Percentiles rank a stretch among this genome's conserved stretches.
phyloP scores from a whole-genome alignment of 371 early-diverging fungal species.

The Mycotypha africana region DNA sequence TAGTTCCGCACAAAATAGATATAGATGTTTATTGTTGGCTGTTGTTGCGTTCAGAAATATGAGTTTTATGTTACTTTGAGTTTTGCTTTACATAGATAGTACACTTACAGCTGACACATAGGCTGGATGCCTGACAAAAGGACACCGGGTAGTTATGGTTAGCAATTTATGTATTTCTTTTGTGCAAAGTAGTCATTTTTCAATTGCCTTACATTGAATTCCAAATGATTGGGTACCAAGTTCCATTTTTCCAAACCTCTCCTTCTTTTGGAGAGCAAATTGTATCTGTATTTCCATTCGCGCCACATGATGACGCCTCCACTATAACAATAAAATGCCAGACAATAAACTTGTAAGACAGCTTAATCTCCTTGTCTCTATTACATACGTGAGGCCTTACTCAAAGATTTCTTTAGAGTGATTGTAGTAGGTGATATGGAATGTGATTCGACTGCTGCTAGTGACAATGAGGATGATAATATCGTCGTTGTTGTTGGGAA shows the following conservation, averaged over 20 bases:
- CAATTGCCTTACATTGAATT: constrained; percentile 15
- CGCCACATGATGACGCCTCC: no score
- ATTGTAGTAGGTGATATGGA: no score
- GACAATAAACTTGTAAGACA: no score
- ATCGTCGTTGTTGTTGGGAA: no score
- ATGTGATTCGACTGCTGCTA: no score
- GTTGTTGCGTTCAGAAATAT: not conserved
- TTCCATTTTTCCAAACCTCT: constrained; percentile 20
- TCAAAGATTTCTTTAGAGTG: no score
- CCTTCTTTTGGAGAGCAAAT: constrained; percentile 21
- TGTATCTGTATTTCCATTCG: constrained; percentile 16
- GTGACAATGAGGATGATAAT: no score
- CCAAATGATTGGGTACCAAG: constrained; percentile 25
- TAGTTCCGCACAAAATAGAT: constrained; percentile 20
- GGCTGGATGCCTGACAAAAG: constrained; percentile 7
- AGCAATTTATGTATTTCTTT: not conserved
- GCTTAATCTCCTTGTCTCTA: no score
- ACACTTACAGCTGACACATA: constrained; percentile 14
- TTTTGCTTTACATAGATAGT: no score
- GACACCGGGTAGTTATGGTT: not conserved
- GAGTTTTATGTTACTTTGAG: not conserved
- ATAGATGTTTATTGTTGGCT: constrained; percentile 12
- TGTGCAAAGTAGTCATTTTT: not conserved
- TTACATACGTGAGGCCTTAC: no score
- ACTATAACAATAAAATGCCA: no score